Base-by-base conservation (phyloP, 768 basidiomycete species). In the Pholiota molesta region DNA sequence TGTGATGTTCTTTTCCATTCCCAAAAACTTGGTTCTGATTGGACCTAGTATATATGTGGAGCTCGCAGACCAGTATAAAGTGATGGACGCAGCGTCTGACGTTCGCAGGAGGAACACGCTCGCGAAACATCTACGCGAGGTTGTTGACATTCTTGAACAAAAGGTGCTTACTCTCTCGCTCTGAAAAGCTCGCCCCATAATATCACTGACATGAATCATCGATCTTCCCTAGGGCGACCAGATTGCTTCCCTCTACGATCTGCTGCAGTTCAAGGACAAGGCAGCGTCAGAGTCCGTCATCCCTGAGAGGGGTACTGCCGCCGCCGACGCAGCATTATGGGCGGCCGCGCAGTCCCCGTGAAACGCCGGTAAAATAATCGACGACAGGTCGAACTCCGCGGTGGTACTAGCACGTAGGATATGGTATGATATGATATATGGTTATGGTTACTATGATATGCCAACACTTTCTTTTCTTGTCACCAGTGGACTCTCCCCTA, bases 11-110 rank as follows among this genome's bases (percentile, higher is more conserved):
- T 7, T 31, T 51, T 39, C 44, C 28, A 59, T 39, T 23, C n/a
- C 44, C 23, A 61, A 56, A 19, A 33, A 29, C 51, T 59, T 54
- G 19, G 62, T 59, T 59, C 60, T 45, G 35, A 17, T 42, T 56
- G 49, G n/a, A 7, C 47, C 52, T 65, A 99, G 97, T 66, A 88
- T 97, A 52, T 99, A 98, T 67, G 77, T 88, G 57, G 92, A 95
- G 69, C 81, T 99, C 23, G 90, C 96, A 1, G 95, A 97, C 60
- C 91, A 97, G 77, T 99, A 99, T 77, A 94, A 89, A 73, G 75
- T 84, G 13, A 91, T 98, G 84, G 92, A 95, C 69, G 86, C 95
- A 1, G 88, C 86, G 1, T 90, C 90, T 2, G 88, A 94, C 68
- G 88, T 90, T 1, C 83, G 82, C 21, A 93, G 92, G 72, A 83